Evolutionary conservation across 192 early-diverging fungal species (phyloP).

Genomic region (Dimargaris cristalligena): DNA sequence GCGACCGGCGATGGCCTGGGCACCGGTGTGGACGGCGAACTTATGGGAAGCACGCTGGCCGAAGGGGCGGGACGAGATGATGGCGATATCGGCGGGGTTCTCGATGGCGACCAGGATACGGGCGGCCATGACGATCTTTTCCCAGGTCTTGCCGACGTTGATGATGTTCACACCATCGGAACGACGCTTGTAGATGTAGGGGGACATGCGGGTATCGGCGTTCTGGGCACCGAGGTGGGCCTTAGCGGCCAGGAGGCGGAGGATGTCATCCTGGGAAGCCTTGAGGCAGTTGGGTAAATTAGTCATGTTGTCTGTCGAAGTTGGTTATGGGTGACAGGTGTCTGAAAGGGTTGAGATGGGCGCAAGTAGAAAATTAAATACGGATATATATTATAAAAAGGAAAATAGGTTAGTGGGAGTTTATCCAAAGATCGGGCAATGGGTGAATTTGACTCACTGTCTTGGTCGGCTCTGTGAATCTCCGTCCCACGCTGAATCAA

Average conservation of each 20-base stretch:
- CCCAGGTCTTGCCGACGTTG: slow-evolving; percentile 99
- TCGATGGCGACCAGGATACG: slow-evolving; percentile 97
- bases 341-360: too few species aligned
- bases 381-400: too few species aligned
- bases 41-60: slow-evolving; percentile 98
- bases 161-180: slow-evolving; percentile 96
- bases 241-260: slow-evolving; percentile 89
- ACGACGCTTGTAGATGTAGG: slow-evolving; percentile 96
- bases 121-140: slow-evolving; percentile 97
- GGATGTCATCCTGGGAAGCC: slow-evolving; percentile 85
- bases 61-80: slow-evolving; percentile 91
- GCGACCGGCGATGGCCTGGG: slow-evolving; percentile 97
- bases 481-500: too few species aligned
- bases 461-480: too few species aligned
- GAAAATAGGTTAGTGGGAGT: too few species aligned
- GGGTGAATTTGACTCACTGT: too few species aligned
- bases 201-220: slow-evolving; percentile 79
- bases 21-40: slow-evolving; percentile 96
- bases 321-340: slow-evolving; percentile 11
- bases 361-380: too few species aligned
- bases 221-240: slow-evolving; percentile 99
- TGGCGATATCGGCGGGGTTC: slow-evolving; percentile 94
- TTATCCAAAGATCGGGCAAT: too few species aligned
- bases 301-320: slow-evolving; percentile 25
- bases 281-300: slow-evolving; percentile 44